Percentiles rank a stretch among this genome's conserved stretches.
Evolutionary conservation across 164 flowering plant species (phyloP).

Genomic region (Akebia trifoliata): DNA sequence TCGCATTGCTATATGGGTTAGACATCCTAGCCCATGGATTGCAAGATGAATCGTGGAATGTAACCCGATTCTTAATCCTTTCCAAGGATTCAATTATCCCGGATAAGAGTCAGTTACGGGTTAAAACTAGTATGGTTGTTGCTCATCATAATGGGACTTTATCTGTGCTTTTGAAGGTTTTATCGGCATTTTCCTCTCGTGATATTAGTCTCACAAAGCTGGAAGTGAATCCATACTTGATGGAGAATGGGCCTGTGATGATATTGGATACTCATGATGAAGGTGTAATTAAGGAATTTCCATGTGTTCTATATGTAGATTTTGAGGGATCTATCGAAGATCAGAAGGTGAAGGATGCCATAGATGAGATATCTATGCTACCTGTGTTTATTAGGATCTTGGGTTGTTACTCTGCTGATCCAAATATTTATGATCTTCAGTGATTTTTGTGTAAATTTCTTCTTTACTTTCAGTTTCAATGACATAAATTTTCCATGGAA

Average conservation of each 20-base stretch:
- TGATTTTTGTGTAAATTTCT: too few relatives aligned
- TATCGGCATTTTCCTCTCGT: slow-evolving; percentile 24
- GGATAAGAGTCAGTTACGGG: background rate
- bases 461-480: too few relatives aligned
- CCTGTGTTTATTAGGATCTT: slow-evolving; percentile 20
- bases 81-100: slow-evolving; percentile 2
- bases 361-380: slow-evolving; percentile 17
- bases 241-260: slow-evolving; percentile 8
- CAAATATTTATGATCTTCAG: slow-evolving; percentile 22
- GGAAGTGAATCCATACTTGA: slow-evolving; percentile 11
- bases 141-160: slow-evolving; percentile 16
- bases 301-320: slow-evolving; percentile 21
- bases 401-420: slow-evolving; percentile 23
- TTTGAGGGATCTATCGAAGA: slow-evolving; percentile 25
- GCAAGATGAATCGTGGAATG: slow-evolving; percentile 35
- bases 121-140: slow-evolving; percentile 26
- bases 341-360: slow-evolving; percentile 23
- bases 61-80: slow-evolving; percentile 26
- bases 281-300: slow-evolving; percentile 20
- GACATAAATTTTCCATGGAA: too few relatives aligned
- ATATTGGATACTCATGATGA: slow-evolving; percentile 18
- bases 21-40: slow-evolving; percentile 26
- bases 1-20: slow-evolving; percentile 22
- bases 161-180: slow-evolving; percentile 14
- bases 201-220: slow-evolving; percentile 26